phyloP scores from a whole-genome alignment of 495 filamentous ascomycete genomes.

The Hamigera avellanea region DNA sequence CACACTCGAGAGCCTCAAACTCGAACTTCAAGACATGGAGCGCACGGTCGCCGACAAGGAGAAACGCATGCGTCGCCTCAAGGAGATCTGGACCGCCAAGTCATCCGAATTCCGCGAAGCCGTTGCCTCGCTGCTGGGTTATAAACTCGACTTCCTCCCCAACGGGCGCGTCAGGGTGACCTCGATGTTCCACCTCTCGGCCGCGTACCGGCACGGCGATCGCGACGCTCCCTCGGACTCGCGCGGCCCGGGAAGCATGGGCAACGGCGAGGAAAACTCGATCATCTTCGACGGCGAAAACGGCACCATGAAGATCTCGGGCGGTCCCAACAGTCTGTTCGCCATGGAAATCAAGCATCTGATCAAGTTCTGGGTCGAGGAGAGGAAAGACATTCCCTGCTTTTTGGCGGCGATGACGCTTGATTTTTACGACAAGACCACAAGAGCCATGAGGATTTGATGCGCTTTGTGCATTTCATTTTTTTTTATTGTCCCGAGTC shows the following conservation, averaged over 20 bases:
- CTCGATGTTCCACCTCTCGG: constrained; percentile 58
- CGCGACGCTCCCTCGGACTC: constrained; percentile 29
- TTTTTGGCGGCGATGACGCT: constrained; percentile 81
- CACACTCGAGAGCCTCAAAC: constrained; percentile 58
- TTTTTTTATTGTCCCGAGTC: no score
- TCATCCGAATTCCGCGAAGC: constrained; percentile 88
- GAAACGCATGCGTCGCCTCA: constrained; percentile 73
- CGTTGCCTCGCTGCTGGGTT: constrained; percentile 78
- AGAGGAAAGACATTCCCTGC: constrained; percentile 80
- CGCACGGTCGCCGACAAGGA: constrained; percentile 68
- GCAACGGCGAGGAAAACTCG: constrained; percentile 50
- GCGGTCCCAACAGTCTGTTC: constrained; percentile 77
- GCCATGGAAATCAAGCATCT: constrained; percentile 70
- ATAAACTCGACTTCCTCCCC: constrained; percentile 84
- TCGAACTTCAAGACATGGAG: constrained; percentile 61
- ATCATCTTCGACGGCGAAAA: constrained; percentile 96
- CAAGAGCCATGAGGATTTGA: constrained; percentile 38
- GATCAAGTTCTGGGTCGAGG: constrained; percentile 89
- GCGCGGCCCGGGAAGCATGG: constrained; percentile 47
- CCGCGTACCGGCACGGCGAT: constrained; percentile 44
- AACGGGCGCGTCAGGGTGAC: constrained; percentile 86
- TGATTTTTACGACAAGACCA: constrained; percentile 82
- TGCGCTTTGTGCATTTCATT: no score
- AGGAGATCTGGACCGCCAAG: constrained; percentile 82
- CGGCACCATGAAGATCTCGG: constrained; percentile 92